A percentile compares a stretch with the other conserved stretches of the same genome.
Evolutionary conservation across 2,329 filamentous ascomycete species (phyloP).

Genomic region (Penicillium digitatum): DNA sequence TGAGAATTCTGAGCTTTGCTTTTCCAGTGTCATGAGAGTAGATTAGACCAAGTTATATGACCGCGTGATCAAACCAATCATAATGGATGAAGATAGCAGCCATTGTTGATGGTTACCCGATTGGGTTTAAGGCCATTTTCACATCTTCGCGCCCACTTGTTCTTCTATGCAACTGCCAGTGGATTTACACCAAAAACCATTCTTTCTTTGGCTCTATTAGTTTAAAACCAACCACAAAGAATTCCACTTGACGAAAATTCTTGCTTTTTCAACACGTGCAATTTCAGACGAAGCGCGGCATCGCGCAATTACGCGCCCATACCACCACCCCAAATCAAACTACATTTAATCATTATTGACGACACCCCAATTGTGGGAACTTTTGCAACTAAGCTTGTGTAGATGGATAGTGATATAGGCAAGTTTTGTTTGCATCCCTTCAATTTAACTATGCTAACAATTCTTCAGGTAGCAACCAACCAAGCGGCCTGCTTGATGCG

Average conservation of each 20-base stretch:
- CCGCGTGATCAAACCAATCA: background rate
- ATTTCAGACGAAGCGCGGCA: background rate
- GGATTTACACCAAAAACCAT: background rate
- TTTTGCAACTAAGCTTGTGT: background rate
- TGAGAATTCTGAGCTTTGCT: background rate
- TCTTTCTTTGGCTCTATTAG: background rate
- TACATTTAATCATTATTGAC: background rate
- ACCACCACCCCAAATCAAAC: background rate
- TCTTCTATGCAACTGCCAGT: slow-evolving; percentile 7
- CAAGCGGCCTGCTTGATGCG: slow-evolving; percentile 31
- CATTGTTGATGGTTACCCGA: slow-evolving; percentile 21
- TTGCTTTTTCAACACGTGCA: background rate
- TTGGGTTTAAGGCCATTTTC: slow-evolving; percentile 18
- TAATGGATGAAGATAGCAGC: background rate
- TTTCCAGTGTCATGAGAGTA: background rate
- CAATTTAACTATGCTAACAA: slow-evolving; percentile 1
- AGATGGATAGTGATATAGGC: slow-evolving; percentile 11
- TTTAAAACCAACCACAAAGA: background rate
- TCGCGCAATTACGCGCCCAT: background rate
- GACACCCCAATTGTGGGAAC: background rate
- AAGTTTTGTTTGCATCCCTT: background rate
- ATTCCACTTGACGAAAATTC: background rate
- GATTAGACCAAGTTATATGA: background rate
- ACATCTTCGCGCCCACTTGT: slow-evolving; percentile 9
- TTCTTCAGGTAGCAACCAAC: slow-evolving; percentile 7